Evolutionary conservation across 2,329 filamentous ascomycete genomes (phyloP).

Genomic region (Ophiosphaerella narmari): DNA sequence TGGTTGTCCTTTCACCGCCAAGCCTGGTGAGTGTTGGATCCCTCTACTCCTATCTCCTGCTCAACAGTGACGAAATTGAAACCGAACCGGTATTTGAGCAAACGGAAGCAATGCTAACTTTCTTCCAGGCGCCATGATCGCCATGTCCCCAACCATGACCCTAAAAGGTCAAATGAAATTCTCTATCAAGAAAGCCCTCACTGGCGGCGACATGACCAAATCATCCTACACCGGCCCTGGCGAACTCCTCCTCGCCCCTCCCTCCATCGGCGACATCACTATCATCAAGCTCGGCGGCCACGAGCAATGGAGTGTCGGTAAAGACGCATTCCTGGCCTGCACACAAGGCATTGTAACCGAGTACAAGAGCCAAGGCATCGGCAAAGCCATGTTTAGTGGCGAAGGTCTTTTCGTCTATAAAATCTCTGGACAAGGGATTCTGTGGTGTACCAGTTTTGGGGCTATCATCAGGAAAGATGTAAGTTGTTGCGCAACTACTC

Average conservation of each 20-base stretch:
- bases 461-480: constrained; percentile 95
- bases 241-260: constrained; percentile 82
- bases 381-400: constrained; percentile 91
- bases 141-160: constrained; percentile 87
- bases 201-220: constrained; percentile 76
- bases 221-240: constrained; percentile 88
- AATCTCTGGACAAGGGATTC: constrained; percentile 75
- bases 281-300: constrained; percentile 73
- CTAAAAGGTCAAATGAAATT: constrained; percentile 85
- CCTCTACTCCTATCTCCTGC: not conserved
- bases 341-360: constrained; percentile 90
- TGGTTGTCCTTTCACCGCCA: constrained; percentile 79
- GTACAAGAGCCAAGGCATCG: constrained; percentile 81
- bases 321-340: constrained; percentile 82
- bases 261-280: constrained; percentile 82
- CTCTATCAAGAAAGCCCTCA: constrained; percentile 86
- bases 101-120: constrained; percentile 5
- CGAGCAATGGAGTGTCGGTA: constrained; percentile 81
- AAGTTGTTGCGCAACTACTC: constrained; percentile 45
- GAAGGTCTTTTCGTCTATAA: constrained; percentile 92
- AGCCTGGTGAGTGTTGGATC: constrained; percentile 63
- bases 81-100: too few relatives aligned
- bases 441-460: constrained; percentile 93
- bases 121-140: constrained; percentile 77
- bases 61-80: not conserved